Percentiles rank a stretch among this genome's conserved stretches.
phyloP scores from a whole-genome alignment of 345 rosid species.

The Punica granatum region DNA sequence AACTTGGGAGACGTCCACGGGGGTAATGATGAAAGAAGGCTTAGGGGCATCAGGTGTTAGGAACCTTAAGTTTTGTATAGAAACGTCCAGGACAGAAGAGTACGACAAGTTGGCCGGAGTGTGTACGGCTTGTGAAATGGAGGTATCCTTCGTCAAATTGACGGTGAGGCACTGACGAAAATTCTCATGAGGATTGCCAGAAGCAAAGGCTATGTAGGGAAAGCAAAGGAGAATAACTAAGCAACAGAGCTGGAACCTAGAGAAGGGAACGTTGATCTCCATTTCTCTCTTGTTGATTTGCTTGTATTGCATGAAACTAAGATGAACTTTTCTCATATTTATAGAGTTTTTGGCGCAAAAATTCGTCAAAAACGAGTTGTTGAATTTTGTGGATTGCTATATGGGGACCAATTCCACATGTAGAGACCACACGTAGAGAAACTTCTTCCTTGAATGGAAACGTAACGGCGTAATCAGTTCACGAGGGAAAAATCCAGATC shows the following conservation, averaged over 20 bases:
- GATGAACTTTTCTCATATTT: too few relatives aligned
- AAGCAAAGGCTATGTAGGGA: neutral
- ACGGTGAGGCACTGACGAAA: conserved; percentile 16
- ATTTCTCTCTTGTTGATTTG: too few relatives aligned
- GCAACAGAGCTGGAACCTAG: neutral
- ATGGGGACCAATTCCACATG: too few relatives aligned
- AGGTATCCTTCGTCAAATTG: neutral
- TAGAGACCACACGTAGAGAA: too few relatives aligned
- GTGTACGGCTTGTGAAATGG: conserved; percentile 13
- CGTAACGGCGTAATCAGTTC: too few relatives aligned
- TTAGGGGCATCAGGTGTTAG: conserved; percentile 14
- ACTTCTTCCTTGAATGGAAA: too few relatives aligned
- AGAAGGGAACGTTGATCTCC: neutral
- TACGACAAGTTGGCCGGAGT: conserved; percentile 11
- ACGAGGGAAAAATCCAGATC: too few relatives aligned
- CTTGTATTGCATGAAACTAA: too few relatives aligned
- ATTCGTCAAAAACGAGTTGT: too few relatives aligned
- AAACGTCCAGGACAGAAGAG: neutral
- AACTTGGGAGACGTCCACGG: conserved; percentile 27
- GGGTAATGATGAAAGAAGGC: conserved; percentile 26
- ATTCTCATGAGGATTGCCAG: neutral
- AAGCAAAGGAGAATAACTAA: neutral
- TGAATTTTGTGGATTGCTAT: too few relatives aligned
- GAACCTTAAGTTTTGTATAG: conserved; percentile 14
- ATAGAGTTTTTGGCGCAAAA: too few relatives aligned